Conservation (phyloP, 106 monocot species). For the Narthecium ossifragum region DNA sequence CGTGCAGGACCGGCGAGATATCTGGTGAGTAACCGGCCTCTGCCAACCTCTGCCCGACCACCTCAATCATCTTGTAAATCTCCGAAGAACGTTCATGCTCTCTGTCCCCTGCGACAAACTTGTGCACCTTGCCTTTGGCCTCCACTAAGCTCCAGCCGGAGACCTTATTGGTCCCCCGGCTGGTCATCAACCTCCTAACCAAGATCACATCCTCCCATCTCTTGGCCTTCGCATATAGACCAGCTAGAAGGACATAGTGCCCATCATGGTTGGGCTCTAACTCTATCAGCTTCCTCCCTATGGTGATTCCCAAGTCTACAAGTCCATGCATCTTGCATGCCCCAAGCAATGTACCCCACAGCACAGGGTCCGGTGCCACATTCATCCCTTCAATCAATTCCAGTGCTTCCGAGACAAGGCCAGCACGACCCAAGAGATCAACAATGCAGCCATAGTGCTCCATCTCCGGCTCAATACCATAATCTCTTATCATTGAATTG, state of each 20-base stretch:
- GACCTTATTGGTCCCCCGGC: constrained; percentile 1
- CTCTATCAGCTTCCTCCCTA: constrained; percentile 5
- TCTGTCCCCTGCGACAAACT: constrained; percentile 8
- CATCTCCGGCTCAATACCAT: constrained; percentile 12
- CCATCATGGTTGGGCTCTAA: constrained; percentile 8
- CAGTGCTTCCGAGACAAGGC: constrained; percentile 7
- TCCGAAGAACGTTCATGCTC: neutral
- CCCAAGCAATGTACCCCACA: constrained; percentile 9
- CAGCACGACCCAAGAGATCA: constrained; percentile 8
- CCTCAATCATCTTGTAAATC: constrained; percentile 8
- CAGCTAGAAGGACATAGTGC: constrained; percentile 10
- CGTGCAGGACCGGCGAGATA: constrained; percentile 1
- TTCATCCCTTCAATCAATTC: constrained; percentile 4
- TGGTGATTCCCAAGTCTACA: constrained; percentile 2
- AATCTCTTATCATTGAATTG: constrained; percentile 1
- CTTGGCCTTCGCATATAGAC: constrained; percentile 6
- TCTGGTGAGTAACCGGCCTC: constrained; percentile 6
- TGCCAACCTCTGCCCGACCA: neutral
- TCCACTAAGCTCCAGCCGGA: constrained; percentile 8
- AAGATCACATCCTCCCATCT: constrained; percentile 5
- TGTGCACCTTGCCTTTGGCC: constrained; percentile 6
- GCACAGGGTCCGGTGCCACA: constrained; percentile 2
- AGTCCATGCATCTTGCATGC: constrained; percentile 7
- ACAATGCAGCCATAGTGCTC: constrained; percentile 12
- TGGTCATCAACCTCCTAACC: constrained; percentile 7